phyloP scores from a whole-genome alignment of 306 rosid genomes.

The Glycine latifolia region DNA sequence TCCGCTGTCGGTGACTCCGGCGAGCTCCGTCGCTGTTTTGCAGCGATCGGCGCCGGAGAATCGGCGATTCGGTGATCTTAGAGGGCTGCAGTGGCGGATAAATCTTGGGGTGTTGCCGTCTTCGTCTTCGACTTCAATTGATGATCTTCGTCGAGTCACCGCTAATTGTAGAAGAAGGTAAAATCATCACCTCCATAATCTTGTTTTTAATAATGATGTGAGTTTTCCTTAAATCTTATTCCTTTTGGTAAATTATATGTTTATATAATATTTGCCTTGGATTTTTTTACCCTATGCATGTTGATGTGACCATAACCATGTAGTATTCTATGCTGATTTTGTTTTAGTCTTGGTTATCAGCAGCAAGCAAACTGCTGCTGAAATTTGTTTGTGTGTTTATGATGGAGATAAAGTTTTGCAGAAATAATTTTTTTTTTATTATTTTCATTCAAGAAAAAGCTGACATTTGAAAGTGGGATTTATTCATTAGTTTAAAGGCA shows the following conservation, averaged over 20 bases:
- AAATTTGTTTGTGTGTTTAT: neutral
- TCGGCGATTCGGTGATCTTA: slow-evolving; percentile 65
- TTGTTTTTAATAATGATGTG: neutral
- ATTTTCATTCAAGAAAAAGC: slow-evolving; percentile 1
- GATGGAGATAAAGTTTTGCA: slow-evolving; percentile 12
- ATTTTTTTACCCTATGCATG: too few relatives aligned
- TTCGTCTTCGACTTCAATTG: slow-evolving; percentile 64
- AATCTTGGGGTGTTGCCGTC: slow-evolving; percentile 92
- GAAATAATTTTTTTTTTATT: neutral
- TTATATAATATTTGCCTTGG: too few relatives aligned
- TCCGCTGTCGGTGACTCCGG: slow-evolving; percentile 54
- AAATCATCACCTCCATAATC: slow-evolving; percentile 22
- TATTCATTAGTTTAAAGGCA: neutral
- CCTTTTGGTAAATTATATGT: too few relatives aligned
- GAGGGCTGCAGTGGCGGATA: slow-evolving; percentile 92
- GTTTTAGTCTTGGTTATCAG: neutral
- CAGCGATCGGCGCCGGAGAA: slow-evolving; percentile 58
- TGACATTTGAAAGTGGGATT: slow-evolving; percentile 2
- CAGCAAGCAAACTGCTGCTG: neutral
- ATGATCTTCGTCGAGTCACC: slow-evolving; percentile 86
- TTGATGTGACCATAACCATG: too few relatives aligned
- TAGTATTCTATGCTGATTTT: too few relatives aligned
- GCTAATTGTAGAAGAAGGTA: slow-evolving; percentile 94
- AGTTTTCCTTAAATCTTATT: neutral
- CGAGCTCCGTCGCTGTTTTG: slow-evolving; percentile 49